Evolutionary conservation across 192 early-diverging fungal species (phyloP).

Genomic region (Mortierella antarctica): DNA sequence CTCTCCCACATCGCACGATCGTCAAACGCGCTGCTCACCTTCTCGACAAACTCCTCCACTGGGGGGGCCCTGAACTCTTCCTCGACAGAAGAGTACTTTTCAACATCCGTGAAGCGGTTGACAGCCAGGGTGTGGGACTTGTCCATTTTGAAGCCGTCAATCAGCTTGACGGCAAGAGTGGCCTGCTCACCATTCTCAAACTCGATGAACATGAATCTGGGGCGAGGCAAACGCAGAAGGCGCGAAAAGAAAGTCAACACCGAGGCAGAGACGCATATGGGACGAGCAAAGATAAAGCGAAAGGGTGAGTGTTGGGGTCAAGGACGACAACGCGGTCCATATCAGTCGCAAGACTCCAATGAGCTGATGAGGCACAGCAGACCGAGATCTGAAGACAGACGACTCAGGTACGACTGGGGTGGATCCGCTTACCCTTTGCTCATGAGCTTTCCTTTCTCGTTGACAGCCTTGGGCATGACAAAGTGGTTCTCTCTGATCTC

Average conservation of each 20-base stretch:
- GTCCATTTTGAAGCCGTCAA: constrained; percentile 85
- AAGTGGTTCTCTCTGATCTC: constrained; percentile 85
- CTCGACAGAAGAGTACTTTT: constrained; percentile 77
- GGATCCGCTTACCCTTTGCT: constrained; percentile 79
- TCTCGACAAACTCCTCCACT: constrained; percentile 76
- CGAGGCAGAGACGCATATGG: neutral
- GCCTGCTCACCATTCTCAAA: constrained; percentile 91
- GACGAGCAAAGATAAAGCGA: too few species aligned
- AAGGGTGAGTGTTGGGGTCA: neutral
- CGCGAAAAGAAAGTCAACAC: too few species aligned
- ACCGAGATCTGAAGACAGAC: too few species aligned
- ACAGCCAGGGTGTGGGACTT: constrained; percentile 83
- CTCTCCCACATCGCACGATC: neutral
- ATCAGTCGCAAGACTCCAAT: too few species aligned
- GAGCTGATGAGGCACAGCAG: too few species aligned
- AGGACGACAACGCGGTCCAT: too few species aligned
- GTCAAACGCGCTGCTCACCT: constrained; percentile 34
- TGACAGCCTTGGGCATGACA: constrained; percentile 86
- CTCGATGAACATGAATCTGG: constrained; percentile 91
- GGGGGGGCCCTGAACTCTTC: constrained; percentile 83
- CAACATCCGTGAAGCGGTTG: constrained; percentile 94
- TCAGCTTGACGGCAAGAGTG: constrained; percentile 75
- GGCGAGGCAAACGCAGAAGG: neutral
- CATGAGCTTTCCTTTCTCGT: constrained; percentile 70
- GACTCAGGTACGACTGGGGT: too few species aligned